Evolutionary conservation across 352 stramenopile genomes (phyloP), one percentile per base, ranked within the genome.

Genomic region (Phytophthora fragariae): DNA sequence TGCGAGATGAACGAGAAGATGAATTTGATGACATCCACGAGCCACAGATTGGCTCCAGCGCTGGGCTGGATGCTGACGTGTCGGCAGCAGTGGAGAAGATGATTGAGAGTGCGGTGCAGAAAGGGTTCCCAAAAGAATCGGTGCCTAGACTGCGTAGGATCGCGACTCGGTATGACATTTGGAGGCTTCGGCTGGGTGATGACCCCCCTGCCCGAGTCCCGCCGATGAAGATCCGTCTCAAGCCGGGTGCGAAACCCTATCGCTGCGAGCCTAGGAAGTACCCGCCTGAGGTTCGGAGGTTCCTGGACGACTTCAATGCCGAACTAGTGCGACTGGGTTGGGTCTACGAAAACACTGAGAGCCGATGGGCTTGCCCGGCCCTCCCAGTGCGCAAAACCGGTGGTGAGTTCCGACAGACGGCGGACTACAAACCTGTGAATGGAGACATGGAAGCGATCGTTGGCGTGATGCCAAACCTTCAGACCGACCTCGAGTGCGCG

Each of bases 401-500:
- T 27, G 47, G 68, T 15, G 61, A 71, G 21, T 72, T 60, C 27
- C 21, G 70, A 10, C 71, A 79, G 37, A 63, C 66, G 15, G 67
- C 68, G 31, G 71, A 78, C 31, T 78, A 74, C 53, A 53, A 60
- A 14, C 65, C 71, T 5, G 37, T 70, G 14, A 77, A 77, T 57
- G 47, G 2, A 14, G 17, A 47, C 35, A 61, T 52, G 2, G 65
- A 78, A 17, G 17, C 71, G 17, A 71, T 78, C 8, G 65, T 57
- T 14, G 65, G 71, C 5, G 53, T 73, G 8, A 78, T 78, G 71
- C 71, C 71, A 3, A 68, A 70, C 27, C 49, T 78, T 8, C 17
- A 27, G 2, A 47, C 59, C 2, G 60, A 57, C 52, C 24, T 62
- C 24, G 31, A 60, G 56, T 6, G 12, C 24, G 27, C 19, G 57